Evolutionary conservation across 1,139 yeast genomes (phyloP).

Genomic region (Entelexis sorbosivorans): DNA sequence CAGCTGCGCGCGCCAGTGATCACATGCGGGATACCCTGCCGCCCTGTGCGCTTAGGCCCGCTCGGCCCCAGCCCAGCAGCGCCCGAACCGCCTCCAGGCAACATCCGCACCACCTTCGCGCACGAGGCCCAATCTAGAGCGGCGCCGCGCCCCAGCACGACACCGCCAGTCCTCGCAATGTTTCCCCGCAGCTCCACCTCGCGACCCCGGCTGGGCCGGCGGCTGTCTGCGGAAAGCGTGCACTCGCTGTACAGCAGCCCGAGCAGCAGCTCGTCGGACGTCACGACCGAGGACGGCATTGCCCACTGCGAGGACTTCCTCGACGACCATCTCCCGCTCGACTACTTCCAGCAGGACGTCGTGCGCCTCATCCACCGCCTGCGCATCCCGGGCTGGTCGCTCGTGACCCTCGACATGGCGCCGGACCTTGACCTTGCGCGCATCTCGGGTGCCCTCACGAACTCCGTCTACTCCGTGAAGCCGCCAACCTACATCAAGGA

Average conservation of each 20-base stretch:
- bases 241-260: slow-evolving; percentile 1
- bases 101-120: background rate
- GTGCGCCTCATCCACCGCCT: slow-evolving; percentile 53
- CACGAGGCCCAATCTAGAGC: background rate
- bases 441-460: slow-evolving; percentile 87
- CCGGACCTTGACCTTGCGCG: slow-evolving; percentile 44
- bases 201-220: slow-evolving; percentile 13
- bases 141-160: no score
- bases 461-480: slow-evolving; percentile 64
- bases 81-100: background rate
- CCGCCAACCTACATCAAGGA: slow-evolving; percentile 30
- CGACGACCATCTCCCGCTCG: slow-evolving; percentile 51
- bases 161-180: background rate
- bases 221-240: slow-evolving; percentile 11
- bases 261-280: slow-evolving; percentile 2
- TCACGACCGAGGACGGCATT: slow-evolving; percentile 8
- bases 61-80: background rate
- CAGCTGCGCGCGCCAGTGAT: background rate
- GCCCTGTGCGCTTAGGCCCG: slow-evolving; percentile 3
- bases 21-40: slow-evolving; percentile 3
- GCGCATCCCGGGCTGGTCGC: slow-evolving; percentile 67
- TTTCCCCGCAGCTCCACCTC: slow-evolving; percentile 7
- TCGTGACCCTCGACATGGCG: slow-evolving; percentile 31
- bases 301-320: slow-evolving; percentile 22
- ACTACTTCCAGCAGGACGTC: slow-evolving; percentile 76